Percentiles rank a stretch among this genome's conserved stretches.
These are phyloP conservation scores for Nakazawaea siamensis DNA, from an alignment of 805 yeast genomes.

Conservation along the genomic window DNA sequence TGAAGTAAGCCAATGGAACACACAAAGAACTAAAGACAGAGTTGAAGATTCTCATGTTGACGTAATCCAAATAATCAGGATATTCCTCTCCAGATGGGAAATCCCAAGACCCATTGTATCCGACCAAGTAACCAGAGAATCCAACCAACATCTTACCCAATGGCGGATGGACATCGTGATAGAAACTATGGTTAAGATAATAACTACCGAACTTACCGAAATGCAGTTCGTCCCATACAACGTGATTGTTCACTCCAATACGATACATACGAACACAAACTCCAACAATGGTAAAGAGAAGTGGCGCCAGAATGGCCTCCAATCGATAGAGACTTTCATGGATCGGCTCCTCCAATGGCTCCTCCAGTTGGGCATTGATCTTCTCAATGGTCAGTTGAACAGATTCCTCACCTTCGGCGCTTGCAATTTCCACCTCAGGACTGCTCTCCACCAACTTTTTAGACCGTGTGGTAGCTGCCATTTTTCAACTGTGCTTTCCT, in stretches of 20 bases:
- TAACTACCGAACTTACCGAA: constrained; percentile 94
- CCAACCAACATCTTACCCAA: constrained; percentile 92
- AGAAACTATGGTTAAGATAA: constrained; percentile 79
- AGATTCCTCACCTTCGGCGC: too few species aligned
- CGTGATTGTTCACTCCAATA: constrained; percentile 63
- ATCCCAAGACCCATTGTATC: constrained; percentile 71
- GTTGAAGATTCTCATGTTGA: constrained; percentile 81
- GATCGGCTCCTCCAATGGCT: constrained; percentile 2
- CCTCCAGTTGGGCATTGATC: too few species aligned
- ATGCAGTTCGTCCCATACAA: constrained; percentile 95
- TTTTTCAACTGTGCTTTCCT: too few species aligned
- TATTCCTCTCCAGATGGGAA: constrained; percentile 60
- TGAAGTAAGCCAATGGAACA: constrained; percentile 81
- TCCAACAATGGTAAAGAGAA: constrained; percentile 58
- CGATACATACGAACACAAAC: constrained; percentile 69
- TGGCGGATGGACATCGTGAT: constrained; percentile 97
- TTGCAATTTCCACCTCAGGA: too few species aligned
- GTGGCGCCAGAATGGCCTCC: constrained; percentile 38
- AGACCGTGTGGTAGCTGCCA: too few species aligned
- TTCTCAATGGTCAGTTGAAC: too few species aligned
- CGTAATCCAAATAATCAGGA: constrained; percentile 61
- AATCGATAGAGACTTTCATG: constrained; percentile 10
- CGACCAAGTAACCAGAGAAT: constrained; percentile 76
- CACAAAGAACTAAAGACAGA: constrained; percentile 77
- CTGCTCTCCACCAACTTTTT: too few species aligned